Evolutionary conservation across 2,329 filamentous ascomycete species (phyloP).

Genomic region (Lasiodiplodia theobromae): DNA sequence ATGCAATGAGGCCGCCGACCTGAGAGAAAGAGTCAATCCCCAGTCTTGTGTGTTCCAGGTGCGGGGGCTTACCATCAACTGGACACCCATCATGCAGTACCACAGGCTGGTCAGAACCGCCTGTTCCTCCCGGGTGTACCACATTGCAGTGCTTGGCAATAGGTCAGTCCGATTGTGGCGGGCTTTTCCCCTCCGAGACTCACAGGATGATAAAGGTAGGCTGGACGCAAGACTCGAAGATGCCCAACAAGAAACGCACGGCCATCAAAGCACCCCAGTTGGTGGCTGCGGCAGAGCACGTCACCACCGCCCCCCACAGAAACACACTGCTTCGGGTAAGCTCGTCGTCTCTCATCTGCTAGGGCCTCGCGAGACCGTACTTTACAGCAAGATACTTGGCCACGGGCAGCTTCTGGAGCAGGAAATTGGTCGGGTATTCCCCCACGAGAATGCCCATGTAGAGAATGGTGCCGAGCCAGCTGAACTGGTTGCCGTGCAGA

Average conservation of each 20-base stretch:
- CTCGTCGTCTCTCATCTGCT: too few species aligned
- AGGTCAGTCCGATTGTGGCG: slow-evolving; percentile 27
- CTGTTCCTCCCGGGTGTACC: slow-evolving; percentile 35
- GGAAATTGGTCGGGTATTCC: slow-evolving; percentile 60
- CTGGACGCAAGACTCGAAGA: slow-evolving; percentile 65
- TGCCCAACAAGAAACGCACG: slow-evolving; percentile 70
- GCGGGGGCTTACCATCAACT: slow-evolving; percentile 4
- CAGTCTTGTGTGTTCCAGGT: slow-evolving; percentile 44
- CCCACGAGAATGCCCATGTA: slow-evolving; percentile 63
- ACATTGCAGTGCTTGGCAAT: slow-evolving; percentile 36
- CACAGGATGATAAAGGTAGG: slow-evolving; percentile 54
- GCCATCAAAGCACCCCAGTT: slow-evolving; percentile 47
- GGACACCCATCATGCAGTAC: slow-evolving; percentile 11
- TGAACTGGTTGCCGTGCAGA: slow-evolving; percentile 63
- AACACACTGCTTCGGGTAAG: slow-evolving; percentile 42
- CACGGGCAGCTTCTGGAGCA: slow-evolving; percentile 66
- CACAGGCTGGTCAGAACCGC: slow-evolving; percentile 32
- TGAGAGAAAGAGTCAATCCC: slow-evolving; percentile 33
- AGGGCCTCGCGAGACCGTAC: slow-evolving; percentile 30
- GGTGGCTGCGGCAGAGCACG: slow-evolving; percentile 25
- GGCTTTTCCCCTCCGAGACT: neutral
- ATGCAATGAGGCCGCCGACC: slow-evolving; percentile 48
- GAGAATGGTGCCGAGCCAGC: slow-evolving; percentile 60
- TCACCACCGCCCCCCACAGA: slow-evolving; percentile 52
- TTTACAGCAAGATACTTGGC: slow-evolving; percentile 65